Conservation (phyloP, 2,329 filamentous ascomycete genomes). For the Fusarium newnesense region DNA sequence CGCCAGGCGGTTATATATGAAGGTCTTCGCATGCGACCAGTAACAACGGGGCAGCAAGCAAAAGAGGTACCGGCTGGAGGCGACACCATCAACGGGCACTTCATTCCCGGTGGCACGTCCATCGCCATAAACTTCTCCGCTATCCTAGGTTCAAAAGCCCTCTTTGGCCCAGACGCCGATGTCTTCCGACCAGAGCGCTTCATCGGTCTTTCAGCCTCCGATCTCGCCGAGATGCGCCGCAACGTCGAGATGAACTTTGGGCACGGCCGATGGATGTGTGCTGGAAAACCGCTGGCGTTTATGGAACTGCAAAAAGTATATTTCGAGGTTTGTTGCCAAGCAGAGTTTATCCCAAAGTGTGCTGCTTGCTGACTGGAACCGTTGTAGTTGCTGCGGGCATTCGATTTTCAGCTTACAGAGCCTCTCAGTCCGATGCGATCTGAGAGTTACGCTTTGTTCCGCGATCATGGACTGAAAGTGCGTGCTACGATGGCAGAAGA, state of each 20-base stretch:
- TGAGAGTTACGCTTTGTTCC: not conserved
- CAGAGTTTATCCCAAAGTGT: rapidly evolving
- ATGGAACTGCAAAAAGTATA: slow-evolving; percentile 4
- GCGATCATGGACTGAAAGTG: not conserved
- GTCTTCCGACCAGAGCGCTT: slow-evolving; percentile 7
- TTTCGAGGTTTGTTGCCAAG: not conserved
- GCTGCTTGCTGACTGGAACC: not conserved
- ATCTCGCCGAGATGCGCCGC: slow-evolving; percentile 2
- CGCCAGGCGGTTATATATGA: slow-evolving; percentile 12
- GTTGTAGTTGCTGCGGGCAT: not conserved
- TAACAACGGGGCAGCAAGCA: not conserved
- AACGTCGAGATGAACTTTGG: slow-evolving; percentile 15
- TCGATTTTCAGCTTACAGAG: not conserved
- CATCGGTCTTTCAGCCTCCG: not conserved
- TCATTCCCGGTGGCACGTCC: not conserved
- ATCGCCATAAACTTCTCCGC: not conserved
- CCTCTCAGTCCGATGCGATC: not conserved
- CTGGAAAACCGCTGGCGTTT: not conserved
- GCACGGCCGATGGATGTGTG: slow-evolving; percentile 4
- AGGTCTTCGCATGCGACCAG: not conserved
- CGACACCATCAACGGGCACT: not conserved
- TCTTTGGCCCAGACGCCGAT: not conserved
- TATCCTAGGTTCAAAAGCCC: not conserved
- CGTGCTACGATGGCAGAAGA: not conserved
- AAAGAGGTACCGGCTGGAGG: not conserved